Base-by-base conservation (phyloP, 108 stramenopile genomes). In the Conticribra guillardii region DNA sequence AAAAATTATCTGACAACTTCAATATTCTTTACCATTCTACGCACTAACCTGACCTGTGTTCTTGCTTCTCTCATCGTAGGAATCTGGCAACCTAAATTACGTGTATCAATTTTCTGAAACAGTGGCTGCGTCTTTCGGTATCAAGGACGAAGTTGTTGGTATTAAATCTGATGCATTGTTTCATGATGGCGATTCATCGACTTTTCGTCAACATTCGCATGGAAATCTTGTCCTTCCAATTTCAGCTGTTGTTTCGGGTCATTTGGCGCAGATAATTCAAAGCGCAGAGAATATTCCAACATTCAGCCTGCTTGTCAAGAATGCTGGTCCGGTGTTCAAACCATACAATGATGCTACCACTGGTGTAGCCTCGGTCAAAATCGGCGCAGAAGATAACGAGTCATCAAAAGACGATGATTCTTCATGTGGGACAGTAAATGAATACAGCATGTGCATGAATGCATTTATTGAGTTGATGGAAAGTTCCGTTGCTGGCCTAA, bases 401-500 rank as follows among this genome's bases (percentile, higher is more conserved):
- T 17, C 52, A n/a, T 54, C 60, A 0, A 17, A 61, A 0, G 73
- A 45, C 52, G 54, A 64, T 68, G 27, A 26, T 5, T 57, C 46
- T 3, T 15, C n/a, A n/a, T n/a, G n/a, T n/a, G n/a, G n/a, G n/a
- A n/a, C n/a, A n/a, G n/a, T 30, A 24, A 49, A 44, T 17, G 68
- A 77, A 17, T 45, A 46, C 17, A 15, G 18, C 28, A 47, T 41
- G 29, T 69, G 50, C 33, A 57, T 62, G 0, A 55, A 77, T n/a
- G 63, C 68, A 0, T 77, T 77, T 60, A 24, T 69, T 47, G 62
- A 69, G 9, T 37, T 77, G 61, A 77, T 77, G 76, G 68, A 69
- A 21, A 57, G 56, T 54, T 59, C 62, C n/a, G n/a, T n/a, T 28
- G 31, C 44, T 11, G 62, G 21, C 16, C 65, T 77, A 11, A 45